These are phyloP conservation scores for Serendipita indica DNA, from an alignment of 768 basidiomycete species.

Conservation along the genomic window DNA sequence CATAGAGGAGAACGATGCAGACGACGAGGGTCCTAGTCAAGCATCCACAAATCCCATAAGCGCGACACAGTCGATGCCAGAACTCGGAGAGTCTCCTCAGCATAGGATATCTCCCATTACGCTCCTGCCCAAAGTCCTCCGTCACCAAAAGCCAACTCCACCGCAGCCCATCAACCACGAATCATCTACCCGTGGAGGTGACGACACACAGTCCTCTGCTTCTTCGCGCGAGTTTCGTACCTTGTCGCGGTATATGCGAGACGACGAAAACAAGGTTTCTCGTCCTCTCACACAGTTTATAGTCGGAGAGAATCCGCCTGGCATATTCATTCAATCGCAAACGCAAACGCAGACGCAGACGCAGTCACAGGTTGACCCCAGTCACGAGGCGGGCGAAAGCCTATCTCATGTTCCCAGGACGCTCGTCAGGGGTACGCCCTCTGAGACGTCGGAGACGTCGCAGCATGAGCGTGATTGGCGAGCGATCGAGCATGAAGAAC, in stretches of 20 bases:
- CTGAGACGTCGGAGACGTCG: background rate
- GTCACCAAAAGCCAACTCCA: background rate
- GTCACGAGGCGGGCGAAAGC: too few species aligned
- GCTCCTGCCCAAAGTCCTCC: background rate
- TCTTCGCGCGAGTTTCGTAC: background rate
- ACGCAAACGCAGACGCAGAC: background rate
- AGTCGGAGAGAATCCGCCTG: background rate
- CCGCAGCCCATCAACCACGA: background rate
- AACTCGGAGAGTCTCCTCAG: constrained; percentile 1
- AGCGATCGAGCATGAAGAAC: background rate
- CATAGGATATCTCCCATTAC: background rate
- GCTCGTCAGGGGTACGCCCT: background rate
- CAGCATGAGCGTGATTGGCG: background rate
- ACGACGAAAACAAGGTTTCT: background rate
- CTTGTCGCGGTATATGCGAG: background rate
- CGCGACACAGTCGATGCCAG: constrained; percentile 7
- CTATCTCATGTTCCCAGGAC: background rate
- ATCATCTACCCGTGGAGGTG: background rate
- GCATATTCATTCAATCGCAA: background rate
- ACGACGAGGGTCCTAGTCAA: background rate
- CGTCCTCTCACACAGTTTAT: background rate
- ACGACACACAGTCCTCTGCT: background rate
- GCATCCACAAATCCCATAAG: background rate
- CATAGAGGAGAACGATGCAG: background rate
- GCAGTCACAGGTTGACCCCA: background rate